phyloP scores from a whole-genome alignment of 371 early-diverging fungal species.

The Apophysomyces elegans region DNA sequence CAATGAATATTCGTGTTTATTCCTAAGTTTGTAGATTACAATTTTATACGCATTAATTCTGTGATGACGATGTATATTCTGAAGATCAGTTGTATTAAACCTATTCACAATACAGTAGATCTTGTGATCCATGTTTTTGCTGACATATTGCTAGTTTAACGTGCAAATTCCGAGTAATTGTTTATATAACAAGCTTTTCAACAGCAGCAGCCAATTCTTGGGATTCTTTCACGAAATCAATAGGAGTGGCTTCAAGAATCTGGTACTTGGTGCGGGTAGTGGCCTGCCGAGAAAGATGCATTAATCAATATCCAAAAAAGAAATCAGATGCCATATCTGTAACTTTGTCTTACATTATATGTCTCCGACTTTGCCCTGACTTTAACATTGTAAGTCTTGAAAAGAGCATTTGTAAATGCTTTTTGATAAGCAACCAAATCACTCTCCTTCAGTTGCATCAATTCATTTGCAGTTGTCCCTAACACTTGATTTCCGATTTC shows the following conservation, averaged over 20 bases:
- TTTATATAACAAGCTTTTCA: slow-evolving; percentile 28
- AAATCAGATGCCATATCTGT: slow-evolving; percentile 3
- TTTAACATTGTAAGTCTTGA: slow-evolving; percentile 72
- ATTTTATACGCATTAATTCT: too few species aligned
- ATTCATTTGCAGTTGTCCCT: slow-evolving; percentile 73
- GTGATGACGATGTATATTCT: too few species aligned
- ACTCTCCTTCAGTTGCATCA: slow-evolving; percentile 56
- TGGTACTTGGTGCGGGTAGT: slow-evolving; percentile 57
- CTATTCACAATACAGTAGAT: too few species aligned
- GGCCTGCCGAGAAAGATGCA: slow-evolving; percentile 51
- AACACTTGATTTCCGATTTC: slow-evolving; percentile 75
- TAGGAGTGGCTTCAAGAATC: slow-evolving; percentile 49
- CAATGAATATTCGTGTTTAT: too few species aligned
- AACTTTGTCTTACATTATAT: slow-evolving; percentile 68
- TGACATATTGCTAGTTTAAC: neutral
- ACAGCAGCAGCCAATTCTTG: slow-evolving; percentile 53
- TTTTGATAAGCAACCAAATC: slow-evolving; percentile 42
- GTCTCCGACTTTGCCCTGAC: slow-evolving; percentile 82
- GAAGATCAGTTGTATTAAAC: too few species aligned
- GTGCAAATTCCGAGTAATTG: neutral
- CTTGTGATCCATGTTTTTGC: neutral
- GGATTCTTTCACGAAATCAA: slow-evolving; percentile 68
- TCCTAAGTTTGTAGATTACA: too few species aligned
- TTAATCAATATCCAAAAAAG: neutral
- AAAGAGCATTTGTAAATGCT: slow-evolving; percentile 60